A percentile compares a stretch with the other conserved stretches of the same genome.
These are phyloP conservation scores for Tetrapisispora namnaoensis DNA, from an alignment of 805 yeast species.

Conservation along the genomic window DNA sequence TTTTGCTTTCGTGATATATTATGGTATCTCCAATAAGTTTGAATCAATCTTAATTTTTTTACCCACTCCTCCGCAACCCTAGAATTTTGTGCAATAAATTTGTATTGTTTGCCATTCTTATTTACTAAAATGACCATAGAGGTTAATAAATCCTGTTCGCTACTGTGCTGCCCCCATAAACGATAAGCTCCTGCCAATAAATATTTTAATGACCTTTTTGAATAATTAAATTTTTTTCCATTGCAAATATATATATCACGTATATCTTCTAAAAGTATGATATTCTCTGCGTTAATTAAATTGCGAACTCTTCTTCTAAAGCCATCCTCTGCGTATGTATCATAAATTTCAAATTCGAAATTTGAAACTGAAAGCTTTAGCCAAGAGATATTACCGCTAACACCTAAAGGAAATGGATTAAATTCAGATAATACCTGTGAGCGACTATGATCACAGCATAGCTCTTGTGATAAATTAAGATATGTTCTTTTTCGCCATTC, in stretches of 20 bases:
- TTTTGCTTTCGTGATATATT: conserved; percentile 33
- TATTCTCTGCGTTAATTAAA: conserved; percentile 47
- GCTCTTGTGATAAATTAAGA: neutral
- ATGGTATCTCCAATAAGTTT: conserved; percentile 51
- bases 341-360: conserved; percentile 37
- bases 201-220: neutral
- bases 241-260: conserved; percentile 31
- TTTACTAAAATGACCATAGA: conserved; percentile 46
- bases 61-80: conserved; percentile 58
- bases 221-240: conserved; percentile 13
- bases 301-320: conserved; percentile 50
- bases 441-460: neutral
- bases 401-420: conserved; percentile 46
- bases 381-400: conserved; percentile 53
- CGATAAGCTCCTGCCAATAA: conserved; percentile 7
- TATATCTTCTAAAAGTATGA: conserved; percentile 51
- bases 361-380: conserved; percentile 31
- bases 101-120: conserved; percentile 36
- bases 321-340: conserved; percentile 52
- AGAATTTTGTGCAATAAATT: conserved; percentile 47
- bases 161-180: conserved; percentile 13
- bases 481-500: conserved; percentile 4
- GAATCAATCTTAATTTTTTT: conserved; percentile 34
- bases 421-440: conserved; percentile 11
- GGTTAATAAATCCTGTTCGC: conserved; percentile 29